Evolutionary conservation across 768 basidiomycete species (phyloP), one percentile per base, ranked within the genome.

Genomic region (Suillus occidentalis): DNA sequence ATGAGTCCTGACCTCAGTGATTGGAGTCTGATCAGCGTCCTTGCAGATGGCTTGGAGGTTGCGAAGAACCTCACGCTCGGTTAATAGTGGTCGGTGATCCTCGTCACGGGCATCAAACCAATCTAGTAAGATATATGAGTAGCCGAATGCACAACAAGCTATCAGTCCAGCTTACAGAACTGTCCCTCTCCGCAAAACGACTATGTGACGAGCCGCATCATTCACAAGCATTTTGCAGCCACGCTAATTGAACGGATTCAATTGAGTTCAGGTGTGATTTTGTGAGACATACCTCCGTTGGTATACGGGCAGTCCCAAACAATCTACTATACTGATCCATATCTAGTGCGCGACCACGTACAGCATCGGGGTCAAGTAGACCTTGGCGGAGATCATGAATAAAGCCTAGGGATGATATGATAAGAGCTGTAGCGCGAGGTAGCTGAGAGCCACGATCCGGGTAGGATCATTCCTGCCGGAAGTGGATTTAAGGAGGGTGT

Each of bases 101-200:
- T 88, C 85, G 71, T 98, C 95, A 3, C 99, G 84, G 20, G 89
- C 92, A 71, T 97, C 94, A 72, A 98, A 98, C 93, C 95, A 98
- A 74, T 98, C 94, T 96, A 67, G 4, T 47, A 25, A 61, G 52
- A 50, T 28, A 28, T 25, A 28, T 25, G n/a, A 53, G n/a, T 2
- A 42, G 22, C 16, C 59, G 39, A 61, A 34, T 5, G 2, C 45
- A 47, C 20, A 50, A 65, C 36, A 50, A 14, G 65, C 36, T 25
- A 37, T 53, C 45, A 22, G n/a, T 16, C 2, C 9, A 42, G 83
- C 90, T 71, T 65, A 94, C 94, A 98, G 79, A 97, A 96, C 73
- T 98, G 96, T 0, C 96, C n/a, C 97, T 2, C 95, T 83, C 12
- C 95, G 82, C 28, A 98, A 83, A 39, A 99, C 89, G 55, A 95